Evolutionary conservation across 192 early-diverging fungal genomes (phyloP).

Genomic region (Dispira simplex): DNA sequence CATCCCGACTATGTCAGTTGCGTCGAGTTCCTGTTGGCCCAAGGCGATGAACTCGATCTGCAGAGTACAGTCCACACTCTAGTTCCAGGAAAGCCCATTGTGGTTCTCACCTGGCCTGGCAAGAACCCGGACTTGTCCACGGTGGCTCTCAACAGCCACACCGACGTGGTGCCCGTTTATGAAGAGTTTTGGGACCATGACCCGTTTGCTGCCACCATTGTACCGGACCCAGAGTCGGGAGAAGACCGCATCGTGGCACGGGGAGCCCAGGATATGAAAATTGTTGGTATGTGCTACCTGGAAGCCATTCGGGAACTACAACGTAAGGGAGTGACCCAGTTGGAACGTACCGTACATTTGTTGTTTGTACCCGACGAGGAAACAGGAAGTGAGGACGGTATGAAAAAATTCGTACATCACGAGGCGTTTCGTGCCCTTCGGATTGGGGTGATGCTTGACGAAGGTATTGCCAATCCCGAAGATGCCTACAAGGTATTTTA

Average conservation of each 20-base stretch:
- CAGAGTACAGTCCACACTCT: conserved; percentile 27
- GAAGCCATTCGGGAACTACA: conserved; percentile 60
- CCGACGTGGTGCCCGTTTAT: conserved; percentile 83
- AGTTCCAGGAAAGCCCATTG: conserved; percentile 51
- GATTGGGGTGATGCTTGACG: conserved; percentile 72
- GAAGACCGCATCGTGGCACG: conserved; percentile 57
- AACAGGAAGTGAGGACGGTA: conserved; percentile 68
- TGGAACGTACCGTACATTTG: conserved; percentile 54
- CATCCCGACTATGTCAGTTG: conserved; percentile 58
- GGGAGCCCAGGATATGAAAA: conserved; percentile 87
- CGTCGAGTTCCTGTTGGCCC: conserved; percentile 39
- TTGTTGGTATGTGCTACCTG: conserved; percentile 65
- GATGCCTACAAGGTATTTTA: conserved; percentile 61
- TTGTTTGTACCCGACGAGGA: conserved; percentile 79
- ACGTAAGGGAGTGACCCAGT: conserved; percentile 25
- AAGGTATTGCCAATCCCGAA: conserved; percentile 61
- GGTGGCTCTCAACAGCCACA: conserved; percentile 73
- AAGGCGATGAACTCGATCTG: conserved; percentile 57
- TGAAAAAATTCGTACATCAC: conserved; percentile 47
- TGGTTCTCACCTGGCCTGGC: conserved; percentile 56
- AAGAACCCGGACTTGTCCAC: conserved; percentile 33
- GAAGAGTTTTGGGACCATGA: conserved; percentile 54
- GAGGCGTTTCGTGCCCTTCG: conserved; percentile 54
- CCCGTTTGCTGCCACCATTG: conserved; percentile 53
- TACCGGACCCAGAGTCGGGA: conserved; percentile 36